A percentile compares a stretch with the other conserved stretches of the same genome.
phyloP scores from a whole-genome alignment of 164 flowering plant species.

The Dillenia turbinata region DNA sequence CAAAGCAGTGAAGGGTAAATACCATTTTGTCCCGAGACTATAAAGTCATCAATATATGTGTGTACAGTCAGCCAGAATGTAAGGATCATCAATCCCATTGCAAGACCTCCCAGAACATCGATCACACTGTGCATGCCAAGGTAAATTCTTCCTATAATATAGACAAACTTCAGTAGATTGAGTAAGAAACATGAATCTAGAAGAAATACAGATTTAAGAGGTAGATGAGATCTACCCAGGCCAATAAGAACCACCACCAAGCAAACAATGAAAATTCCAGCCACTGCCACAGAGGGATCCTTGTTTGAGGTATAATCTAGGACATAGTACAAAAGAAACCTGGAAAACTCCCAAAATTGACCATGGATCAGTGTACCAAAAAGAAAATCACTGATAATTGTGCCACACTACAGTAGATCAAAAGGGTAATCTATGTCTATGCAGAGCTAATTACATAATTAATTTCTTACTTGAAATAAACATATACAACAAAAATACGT shows the following conservation, averaged over 20 bases:
- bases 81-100: conserved; percentile 63
- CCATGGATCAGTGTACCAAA: no score
- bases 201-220: not conserved
- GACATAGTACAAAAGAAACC: conserved; percentile 57
- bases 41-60: conserved; percentile 55
- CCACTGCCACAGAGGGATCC: conserved; percentile 21
- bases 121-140: conserved; percentile 97
- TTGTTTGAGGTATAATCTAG: conserved; percentile 26
- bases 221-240: conserved; percentile 38
- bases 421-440: no score
- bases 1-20: conserved; percentile 13
- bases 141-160: conserved; percentile 83
- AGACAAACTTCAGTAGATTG: conserved; percentile 14
- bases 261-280: conserved; percentile 42
- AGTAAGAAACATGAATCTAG: not conserved
- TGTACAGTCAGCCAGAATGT: conserved; percentile 66
- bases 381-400: no score
- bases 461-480: no score
- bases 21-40: conserved; percentile 86
- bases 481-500: no score
- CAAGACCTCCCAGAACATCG: conserved; percentile 74
- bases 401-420: no score
- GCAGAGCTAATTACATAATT: no score
- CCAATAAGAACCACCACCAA: conserved; percentile 63
- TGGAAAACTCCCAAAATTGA: conserved; percentile 24